These are phyloP conservation scores for Apium graveolens DNA, from an alignment of 129 eudicot genomes.

Conservation along the genomic window DNA sequence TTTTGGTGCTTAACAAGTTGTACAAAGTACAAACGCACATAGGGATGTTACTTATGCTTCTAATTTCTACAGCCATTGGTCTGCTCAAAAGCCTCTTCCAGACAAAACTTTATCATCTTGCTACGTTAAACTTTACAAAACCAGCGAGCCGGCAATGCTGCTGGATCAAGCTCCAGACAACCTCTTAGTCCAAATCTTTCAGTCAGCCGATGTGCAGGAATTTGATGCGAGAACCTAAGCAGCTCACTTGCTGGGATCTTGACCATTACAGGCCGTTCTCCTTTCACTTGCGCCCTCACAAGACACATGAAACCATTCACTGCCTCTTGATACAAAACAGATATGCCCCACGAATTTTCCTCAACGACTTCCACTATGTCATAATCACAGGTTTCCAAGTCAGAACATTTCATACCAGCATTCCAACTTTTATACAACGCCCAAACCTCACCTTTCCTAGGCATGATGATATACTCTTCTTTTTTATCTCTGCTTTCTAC, in stretches of 20 bases:
- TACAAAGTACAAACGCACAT: too few species aligned
- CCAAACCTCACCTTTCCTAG: constrained; percentile 31
- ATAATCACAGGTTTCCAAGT: constrained; percentile 23
- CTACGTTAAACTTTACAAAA: background rate
- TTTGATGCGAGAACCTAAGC: constrained; percentile 31
- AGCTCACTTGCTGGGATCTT: constrained; percentile 15
- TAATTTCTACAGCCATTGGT: too few species aligned
- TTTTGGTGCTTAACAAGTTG: too few species aligned
- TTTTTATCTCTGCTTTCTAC: background rate
- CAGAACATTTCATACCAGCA: constrained; percentile 13
- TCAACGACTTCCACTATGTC: constrained; percentile 30
- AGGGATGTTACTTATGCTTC: too few species aligned
- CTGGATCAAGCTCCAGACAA: constrained; percentile 33
- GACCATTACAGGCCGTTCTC: background rate
- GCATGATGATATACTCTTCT: constrained; percentile 17
- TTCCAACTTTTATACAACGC: constrained; percentile 27
- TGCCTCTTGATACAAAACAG: constrained; percentile 15
- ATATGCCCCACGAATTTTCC: background rate
- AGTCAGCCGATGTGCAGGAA: constrained; percentile 29
- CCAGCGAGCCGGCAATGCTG: constrained; percentile 17
- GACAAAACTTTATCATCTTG: too few species aligned
- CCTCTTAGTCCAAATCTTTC: constrained; percentile 26
- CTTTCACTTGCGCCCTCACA: constrained; percentile 16
- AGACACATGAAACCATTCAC: constrained; percentile 21
- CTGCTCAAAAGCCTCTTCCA: too few species aligned